Conservation (phyloP, 805 yeast genomes). For the Blastobotrys mokoenaii region DNA sequence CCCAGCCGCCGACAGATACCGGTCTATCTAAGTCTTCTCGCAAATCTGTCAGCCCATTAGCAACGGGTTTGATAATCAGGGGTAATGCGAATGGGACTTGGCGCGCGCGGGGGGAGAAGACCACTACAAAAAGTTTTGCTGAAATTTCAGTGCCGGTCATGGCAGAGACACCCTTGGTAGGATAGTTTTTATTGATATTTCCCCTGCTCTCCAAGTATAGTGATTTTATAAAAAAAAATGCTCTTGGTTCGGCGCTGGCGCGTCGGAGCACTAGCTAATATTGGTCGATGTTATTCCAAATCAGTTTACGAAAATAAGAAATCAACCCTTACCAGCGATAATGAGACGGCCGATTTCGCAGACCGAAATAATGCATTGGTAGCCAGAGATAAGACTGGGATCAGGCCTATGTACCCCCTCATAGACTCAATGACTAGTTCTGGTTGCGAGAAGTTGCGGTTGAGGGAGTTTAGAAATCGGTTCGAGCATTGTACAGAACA, state of each 20-base stretch:
- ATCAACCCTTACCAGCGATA: slow-evolving; percentile 1
- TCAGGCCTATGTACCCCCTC: slow-evolving; percentile 8
- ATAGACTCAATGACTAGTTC: slow-evolving; percentile 4
- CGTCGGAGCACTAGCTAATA: not conserved
- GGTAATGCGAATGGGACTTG: no score
- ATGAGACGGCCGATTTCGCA: slow-evolving; percentile 12
- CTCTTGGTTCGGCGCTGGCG: no score
- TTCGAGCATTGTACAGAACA: slow-evolving; percentile 1
- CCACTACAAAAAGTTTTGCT: no score
- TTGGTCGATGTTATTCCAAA: not conserved
- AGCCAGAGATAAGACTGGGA: not conserved
- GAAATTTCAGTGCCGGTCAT: no score
- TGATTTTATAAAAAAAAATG: no score
- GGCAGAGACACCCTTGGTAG: not conserved
- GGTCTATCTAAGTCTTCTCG: not conserved
- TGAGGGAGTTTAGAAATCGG: slow-evolving; percentile 7
- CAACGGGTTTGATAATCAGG: no score
- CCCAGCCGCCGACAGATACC: no score
- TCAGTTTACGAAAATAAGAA: not conserved
- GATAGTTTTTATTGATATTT: not conserved
- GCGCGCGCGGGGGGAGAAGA: no score
- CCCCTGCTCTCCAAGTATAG: not conserved
- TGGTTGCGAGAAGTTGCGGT: slow-evolving; percentile 1
- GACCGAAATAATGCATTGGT: slow-evolving; percentile 6
- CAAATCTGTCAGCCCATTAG: no score